These are phyloP conservation scores for Syncephalis plumigaleata DNA, from an alignment of 371 early-diverging fungal species.

Conservation along the genomic window DNA sequence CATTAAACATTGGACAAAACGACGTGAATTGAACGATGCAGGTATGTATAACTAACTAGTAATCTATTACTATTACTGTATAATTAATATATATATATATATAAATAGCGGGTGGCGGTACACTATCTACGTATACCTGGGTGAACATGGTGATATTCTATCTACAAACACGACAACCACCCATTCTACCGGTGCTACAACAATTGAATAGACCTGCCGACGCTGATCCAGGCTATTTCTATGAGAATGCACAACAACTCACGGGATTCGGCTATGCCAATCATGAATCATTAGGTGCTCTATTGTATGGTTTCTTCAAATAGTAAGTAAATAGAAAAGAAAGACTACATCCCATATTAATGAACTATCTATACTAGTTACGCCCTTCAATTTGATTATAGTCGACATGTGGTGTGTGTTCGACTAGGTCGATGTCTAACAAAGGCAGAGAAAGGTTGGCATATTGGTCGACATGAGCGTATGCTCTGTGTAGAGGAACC, in stretches of 20 bases:
- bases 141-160: conserved; percentile 77
- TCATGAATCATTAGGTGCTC: conserved; percentile 51
- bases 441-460: conserved; percentile 73
- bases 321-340: conserved; percentile 12
- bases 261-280: conserved; percentile 38
- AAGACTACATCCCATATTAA: conserved; percentile 4
- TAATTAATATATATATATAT: not conserved
- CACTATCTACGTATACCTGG: conserved; percentile 86
- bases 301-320: conserved; percentile 74
- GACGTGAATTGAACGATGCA: conserved; percentile 51
- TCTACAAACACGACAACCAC: conserved; percentile 74
- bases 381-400: conserved; percentile 70
- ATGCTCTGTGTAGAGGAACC: conserved; percentile 84
- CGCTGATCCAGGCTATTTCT: conserved; percentile 26
- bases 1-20: conserved; percentile 72
- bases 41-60: conserved; percentile 4
- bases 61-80: not conserved
- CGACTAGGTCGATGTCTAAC: conserved; percentile 50
- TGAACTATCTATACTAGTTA: conserved; percentile 5
- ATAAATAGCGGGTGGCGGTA: conserved; percentile 43
- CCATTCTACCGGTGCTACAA: conserved; percentile 75
- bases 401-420: conserved; percentile 53
- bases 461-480: conserved; percentile 29
- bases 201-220: conserved; percentile 10
- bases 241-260: conserved; percentile 35